Percentiles rank a stretch among this genome's conserved stretches.
Evolutionary conservation across 169 alveolate genomes (phyloP).

Genomic region (Neospora caninum): DNA sequence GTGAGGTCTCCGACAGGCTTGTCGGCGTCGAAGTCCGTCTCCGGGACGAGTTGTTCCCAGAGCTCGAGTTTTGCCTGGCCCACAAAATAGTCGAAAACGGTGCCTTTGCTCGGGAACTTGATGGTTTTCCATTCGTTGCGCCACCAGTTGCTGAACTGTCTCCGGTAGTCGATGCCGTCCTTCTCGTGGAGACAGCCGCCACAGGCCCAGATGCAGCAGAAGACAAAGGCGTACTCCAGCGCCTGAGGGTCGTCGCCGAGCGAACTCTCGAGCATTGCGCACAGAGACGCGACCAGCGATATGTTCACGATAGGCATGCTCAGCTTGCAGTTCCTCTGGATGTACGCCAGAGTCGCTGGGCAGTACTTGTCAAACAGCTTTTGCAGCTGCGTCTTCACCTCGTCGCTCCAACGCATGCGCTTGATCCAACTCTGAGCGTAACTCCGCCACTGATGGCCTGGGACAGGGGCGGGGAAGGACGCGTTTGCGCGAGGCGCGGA

Average conservation of each 20-base stretch:
- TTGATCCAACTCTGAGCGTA: conserved; percentile 94
- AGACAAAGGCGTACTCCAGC: conserved; percentile 92
- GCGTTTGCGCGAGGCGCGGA: neutral
- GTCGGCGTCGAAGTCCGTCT: conserved; percentile 70
- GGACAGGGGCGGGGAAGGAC: neutral
- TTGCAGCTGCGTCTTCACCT: conserved; percentile 86
- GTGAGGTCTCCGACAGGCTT: conserved; percentile 84
- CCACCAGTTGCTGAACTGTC: conserved; percentile 95
- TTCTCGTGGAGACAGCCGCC: conserved; percentile 95
- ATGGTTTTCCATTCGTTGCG: conserved; percentile 94
- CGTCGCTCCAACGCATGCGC: conserved; percentile 69
- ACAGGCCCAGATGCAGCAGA: conserved; percentile 93
- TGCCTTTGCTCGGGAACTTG: conserved; percentile 95
- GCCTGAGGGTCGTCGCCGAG: conserved; percentile 80
- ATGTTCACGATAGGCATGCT: conserved; percentile 88
- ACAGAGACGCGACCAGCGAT: conserved; percentile 83
- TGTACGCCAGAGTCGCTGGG: conserved; percentile 88
- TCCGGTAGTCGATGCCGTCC: conserved; percentile 93
- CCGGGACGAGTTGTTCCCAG: conserved; percentile 75
- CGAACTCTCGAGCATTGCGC: conserved; percentile 83
- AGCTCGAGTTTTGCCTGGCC: conserved; percentile 86
- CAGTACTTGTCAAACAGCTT: conserved; percentile 90
- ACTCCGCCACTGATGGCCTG: conserved; percentile 94
- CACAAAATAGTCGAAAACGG: conserved; percentile 95
- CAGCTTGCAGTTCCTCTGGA: conserved; percentile 88